Percentiles rank a stretch among this genome's conserved stretches.
These are phyloP conservation scores for Talaromyces nanjingensis DNA, from an alignment of 495 filamentous ascomycete species.

Conservation along the genomic window DNA sequence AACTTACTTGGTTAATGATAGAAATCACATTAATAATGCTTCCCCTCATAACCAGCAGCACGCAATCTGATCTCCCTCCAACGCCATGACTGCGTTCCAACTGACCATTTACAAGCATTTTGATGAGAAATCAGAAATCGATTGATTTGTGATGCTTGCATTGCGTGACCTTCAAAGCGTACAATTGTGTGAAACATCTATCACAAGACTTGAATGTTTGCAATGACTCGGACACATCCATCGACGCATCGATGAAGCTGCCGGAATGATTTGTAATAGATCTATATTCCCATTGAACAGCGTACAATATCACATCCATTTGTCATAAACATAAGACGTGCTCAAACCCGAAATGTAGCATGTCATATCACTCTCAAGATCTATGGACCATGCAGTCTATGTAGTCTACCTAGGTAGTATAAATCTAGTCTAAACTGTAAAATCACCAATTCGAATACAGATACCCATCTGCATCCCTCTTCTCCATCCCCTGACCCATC, in stretches of 20 bases:
- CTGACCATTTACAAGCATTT: neutral
- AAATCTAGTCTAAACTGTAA: neutral
- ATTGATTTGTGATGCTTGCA: neutral
- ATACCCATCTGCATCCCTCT: conserved; percentile 4
- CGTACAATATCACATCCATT: neutral
- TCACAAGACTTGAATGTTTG: neutral
- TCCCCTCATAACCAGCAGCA: neutral
- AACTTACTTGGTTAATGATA: neutral
- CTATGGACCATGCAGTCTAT: neutral
- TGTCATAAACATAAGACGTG: neutral
- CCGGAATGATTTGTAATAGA: neutral
- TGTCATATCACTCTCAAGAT: neutral
- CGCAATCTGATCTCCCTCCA: conserved; percentile 5
- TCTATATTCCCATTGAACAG: neutral
- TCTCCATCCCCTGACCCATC: conserved; percentile 10
- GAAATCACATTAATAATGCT: conserved; percentile 2
- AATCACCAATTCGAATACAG: conserved; percentile 8
- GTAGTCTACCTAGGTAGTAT: neutral
- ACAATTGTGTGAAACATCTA: neutral
- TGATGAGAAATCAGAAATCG: neutral
- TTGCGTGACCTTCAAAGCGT: neutral
- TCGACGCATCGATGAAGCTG: neutral
- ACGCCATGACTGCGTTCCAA: neutral
- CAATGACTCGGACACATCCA: neutral
- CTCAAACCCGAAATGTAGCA: neutral